Conservation (phyloP, 2,329 filamentous ascomycete genomes). For the Fusarium nygamai region DNA sequence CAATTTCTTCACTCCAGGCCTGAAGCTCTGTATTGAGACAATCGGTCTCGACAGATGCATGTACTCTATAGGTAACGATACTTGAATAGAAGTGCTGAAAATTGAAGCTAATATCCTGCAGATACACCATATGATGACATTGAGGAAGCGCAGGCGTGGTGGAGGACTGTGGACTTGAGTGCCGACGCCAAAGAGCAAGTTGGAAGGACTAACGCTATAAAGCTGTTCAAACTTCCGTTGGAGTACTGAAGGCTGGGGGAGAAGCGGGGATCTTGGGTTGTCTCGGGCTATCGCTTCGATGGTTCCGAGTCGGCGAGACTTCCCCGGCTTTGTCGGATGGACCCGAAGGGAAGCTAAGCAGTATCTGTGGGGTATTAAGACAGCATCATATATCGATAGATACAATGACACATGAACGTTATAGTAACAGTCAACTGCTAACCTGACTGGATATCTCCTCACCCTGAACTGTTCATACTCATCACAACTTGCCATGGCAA, state of each 20-base stretch:
- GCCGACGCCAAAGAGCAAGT: background rate
- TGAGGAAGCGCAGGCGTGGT: constrained; percentile 18
- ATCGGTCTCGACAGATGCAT: constrained; percentile 3
- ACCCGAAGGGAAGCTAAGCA: background rate
- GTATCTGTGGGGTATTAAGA: background rate
- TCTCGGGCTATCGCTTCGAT: background rate
- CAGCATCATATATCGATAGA: background rate
- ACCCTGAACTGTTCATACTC: too few species aligned
- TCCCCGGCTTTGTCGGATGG: background rate
- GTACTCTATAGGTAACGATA: constrained; percentile 1
- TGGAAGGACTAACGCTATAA: constrained; percentile 3
- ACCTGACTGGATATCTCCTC: too few species aligned
- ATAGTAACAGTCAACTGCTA: too few species aligned
- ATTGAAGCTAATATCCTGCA: background rate
- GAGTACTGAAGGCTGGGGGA: background rate
- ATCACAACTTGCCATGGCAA: background rate
- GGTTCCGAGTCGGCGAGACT: background rate
- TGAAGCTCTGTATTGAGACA: constrained; percentile 10
- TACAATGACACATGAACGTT: background rate
- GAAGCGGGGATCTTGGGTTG: background rate
- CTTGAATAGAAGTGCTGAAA: too few species aligned
- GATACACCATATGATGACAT: constrained; percentile 10
- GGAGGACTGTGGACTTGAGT: background rate
- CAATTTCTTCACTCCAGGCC: background rate
- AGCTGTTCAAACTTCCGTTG: constrained; percentile 5